Base-by-base conservation (phyloP, 2,329 filamentous ascomycete species). In the Apiospora hydei region DNA sequence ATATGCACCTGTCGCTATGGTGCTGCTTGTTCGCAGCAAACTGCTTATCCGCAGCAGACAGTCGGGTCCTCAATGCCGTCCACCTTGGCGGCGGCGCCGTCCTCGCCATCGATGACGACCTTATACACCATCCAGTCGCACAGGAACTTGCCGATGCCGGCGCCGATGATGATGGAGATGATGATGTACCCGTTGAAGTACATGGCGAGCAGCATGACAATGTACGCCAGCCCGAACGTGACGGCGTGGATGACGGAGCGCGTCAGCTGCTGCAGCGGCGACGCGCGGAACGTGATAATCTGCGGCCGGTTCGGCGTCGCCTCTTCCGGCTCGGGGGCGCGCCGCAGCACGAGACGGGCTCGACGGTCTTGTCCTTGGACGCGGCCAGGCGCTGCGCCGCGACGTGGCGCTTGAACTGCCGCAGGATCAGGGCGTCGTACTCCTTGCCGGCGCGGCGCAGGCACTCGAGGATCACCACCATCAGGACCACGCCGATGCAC, bases 101-200 rank as follows among this genome's bases (percentile, higher is more conserved):
- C 76, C 5, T 75, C 75, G 1, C 73, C 74, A 5, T 73, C 77
- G 0, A 81, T 73, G 0, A 84, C 80, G n/a, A 87, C 80, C 71
- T 81, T 83, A 67, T 82, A 80, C 34, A 84, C 84, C 77, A 87
- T 79, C 87, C 87, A 88, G 77, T 88, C 86, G 75, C 84, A 87
- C n/a, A 87, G 74, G 76, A 88, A 88, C 79, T 88, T 88, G 72
- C 87, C 87, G 64, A 88, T 74, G 10, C 85, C 84, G 13, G 85
- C 85, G 4, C 87, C 87, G 57, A 88, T 77, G 41, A 85, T 77
- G 68, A 85, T 85, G 69, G 80, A 82, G 71, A 85, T 82, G 71
- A 85, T 84, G 71, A 85, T 79, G 71, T 84, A 85, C 41, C 84
- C 84, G 57, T 85, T 85, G 73, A 84, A 85, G 57, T 82, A 83